phyloP scores from a whole-genome alignment of 2,329 filamentous ascomycete genomes.

The Colletotrichum sp. region DNA sequence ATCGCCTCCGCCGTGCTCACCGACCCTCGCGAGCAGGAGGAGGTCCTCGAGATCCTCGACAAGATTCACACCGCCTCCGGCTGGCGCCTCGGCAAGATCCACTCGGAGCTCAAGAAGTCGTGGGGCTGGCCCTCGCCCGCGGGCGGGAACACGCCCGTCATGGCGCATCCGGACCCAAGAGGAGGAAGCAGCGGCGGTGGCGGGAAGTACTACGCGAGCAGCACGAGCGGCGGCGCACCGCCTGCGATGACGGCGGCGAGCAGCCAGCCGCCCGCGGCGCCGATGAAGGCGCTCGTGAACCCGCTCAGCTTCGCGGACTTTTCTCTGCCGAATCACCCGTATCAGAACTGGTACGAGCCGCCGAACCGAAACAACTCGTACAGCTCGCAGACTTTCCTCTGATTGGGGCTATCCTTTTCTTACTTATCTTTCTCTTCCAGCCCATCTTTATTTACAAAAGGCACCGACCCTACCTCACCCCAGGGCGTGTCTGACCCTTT shows the following conservation, averaged over 20 bases:
- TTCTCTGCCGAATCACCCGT: conserved; percentile 78
- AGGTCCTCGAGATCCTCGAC: conserved; percentile 79
- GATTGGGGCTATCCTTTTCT: background rate
- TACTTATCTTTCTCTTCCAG: background rate
- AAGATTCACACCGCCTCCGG: conserved; percentile 78
- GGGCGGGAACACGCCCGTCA: background rate
- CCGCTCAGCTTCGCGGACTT: conserved; percentile 80
- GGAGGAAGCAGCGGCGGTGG: conserved; percentile 13
- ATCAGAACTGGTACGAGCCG: conserved; percentile 80
- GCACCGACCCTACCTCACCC: background rate
- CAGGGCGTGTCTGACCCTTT: background rate
- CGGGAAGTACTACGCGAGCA: background rate
- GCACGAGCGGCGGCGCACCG: background rate
- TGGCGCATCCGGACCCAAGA: background rate
- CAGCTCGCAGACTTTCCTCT: conserved; percentile 13
- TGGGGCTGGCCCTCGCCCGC: conserved; percentile 70
- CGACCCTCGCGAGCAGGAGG: conserved; percentile 75
- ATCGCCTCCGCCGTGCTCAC: conserved; percentile 78
- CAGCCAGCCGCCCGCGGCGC: conserved; percentile 22
- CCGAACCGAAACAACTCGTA: conserved; percentile 54
- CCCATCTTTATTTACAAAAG: background rate
- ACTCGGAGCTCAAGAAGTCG: conserved; percentile 72
- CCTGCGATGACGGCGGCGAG: conserved; percentile 18
- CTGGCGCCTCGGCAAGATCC: conserved; percentile 77
- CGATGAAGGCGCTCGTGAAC: conserved; percentile 58